Conservation (phyloP, 2,329 filamentous ascomycete genomes). For the Pseudofabraea citricarpa region DNA sequence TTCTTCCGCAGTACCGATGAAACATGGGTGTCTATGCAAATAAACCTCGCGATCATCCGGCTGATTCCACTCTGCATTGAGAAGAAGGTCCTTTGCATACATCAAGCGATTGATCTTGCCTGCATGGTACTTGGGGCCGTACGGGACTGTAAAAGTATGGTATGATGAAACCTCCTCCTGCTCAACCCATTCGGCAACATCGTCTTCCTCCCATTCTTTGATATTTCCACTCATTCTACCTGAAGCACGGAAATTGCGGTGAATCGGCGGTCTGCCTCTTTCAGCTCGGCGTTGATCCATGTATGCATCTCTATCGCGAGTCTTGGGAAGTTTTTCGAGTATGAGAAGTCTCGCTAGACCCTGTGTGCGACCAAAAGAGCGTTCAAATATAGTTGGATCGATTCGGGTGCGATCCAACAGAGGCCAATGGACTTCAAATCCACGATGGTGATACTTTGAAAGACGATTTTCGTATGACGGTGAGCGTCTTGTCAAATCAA, state of each 20-base stretch:
- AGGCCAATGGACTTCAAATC: conserved; percentile 81
- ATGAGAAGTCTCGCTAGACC: conserved; percentile 77
- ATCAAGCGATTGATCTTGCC: conserved; percentile 76
- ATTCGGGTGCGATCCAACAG: conserved; percentile 68
- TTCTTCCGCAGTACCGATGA: conserved; percentile 73
- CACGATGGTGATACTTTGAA: conserved; percentile 78
- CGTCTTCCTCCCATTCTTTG: conserved; percentile 73
- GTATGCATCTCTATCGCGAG: conserved; percentile 64
- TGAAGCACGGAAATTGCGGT: conserved; percentile 35
- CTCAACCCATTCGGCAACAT: conserved; percentile 78
- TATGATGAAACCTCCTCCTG: conserved; percentile 75
- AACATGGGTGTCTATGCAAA: conserved; percentile 79
- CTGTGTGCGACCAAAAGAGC: conserved; percentile 69
- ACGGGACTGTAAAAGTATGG: conserved; percentile 70
- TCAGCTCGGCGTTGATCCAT: conserved; percentile 65
- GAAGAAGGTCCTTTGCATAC: conserved; percentile 74
- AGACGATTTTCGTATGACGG: conserved; percentile 85
- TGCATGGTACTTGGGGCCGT: conserved; percentile 56
- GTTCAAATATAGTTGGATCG: conserved; percentile 83
- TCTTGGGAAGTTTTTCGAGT: conserved; percentile 70
- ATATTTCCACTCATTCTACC: conserved; percentile 60
- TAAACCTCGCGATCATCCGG: conserved; percentile 69
- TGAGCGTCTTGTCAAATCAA: conserved; percentile 74
- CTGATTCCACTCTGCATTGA: conserved; percentile 86
- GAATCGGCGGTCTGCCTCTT: conserved; percentile 59